These are phyloP conservation scores for Yamadazyma philogaea DNA, from an alignment of 805 yeast genomes.

Conservation along the genomic window DNA sequence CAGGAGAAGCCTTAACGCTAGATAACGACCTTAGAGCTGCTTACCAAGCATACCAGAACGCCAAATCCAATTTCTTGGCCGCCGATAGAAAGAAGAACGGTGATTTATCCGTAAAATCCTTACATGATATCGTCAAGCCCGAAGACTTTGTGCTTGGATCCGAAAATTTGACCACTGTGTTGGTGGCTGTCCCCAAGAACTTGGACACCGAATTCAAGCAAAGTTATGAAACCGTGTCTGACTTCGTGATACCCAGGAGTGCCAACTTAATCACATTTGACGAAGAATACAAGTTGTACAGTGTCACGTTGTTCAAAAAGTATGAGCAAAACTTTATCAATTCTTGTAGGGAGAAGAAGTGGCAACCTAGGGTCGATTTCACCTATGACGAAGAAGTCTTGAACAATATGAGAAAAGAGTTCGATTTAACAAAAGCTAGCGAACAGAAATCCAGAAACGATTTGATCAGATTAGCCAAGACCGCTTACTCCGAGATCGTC, in stretches of 20 bases:
- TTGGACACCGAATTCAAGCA: conserved; percentile 58
- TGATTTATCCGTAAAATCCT: conserved; percentile 83
- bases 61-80: conserved; percentile 78
- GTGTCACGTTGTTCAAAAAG: conserved; percentile 84
- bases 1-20: conserved; percentile 75
- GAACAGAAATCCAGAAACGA: conserved; percentile 77
- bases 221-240: conserved; percentile 70
- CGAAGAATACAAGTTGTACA: conserved; percentile 67
- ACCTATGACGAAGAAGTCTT: conserved; percentile 76
- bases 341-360: conserved; percentile 78
- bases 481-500: conserved; percentile 86
- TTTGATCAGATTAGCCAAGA: conserved; percentile 73
- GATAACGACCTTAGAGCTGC: conserved; percentile 82
- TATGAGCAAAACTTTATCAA: conserved; percentile 64
- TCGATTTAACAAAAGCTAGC: conserved; percentile 65
- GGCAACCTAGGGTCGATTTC: conserved; percentile 86
- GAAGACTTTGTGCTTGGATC: conserved; percentile 81
- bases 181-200: conserved; percentile 81
- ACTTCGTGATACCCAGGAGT: conserved; percentile 89
- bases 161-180: conserved; percentile 81
- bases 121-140: conserved; percentile 83
- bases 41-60: conserved; percentile 72
- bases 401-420: conserved; percentile 73
- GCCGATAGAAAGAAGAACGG: conserved; percentile 94
- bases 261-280: conserved; percentile 72